These are phyloP conservation scores for Endocalyx cinctus DNA, from an alignment of 2,329 filamentous ascomycete species.

Conservation along the genomic window DNA sequence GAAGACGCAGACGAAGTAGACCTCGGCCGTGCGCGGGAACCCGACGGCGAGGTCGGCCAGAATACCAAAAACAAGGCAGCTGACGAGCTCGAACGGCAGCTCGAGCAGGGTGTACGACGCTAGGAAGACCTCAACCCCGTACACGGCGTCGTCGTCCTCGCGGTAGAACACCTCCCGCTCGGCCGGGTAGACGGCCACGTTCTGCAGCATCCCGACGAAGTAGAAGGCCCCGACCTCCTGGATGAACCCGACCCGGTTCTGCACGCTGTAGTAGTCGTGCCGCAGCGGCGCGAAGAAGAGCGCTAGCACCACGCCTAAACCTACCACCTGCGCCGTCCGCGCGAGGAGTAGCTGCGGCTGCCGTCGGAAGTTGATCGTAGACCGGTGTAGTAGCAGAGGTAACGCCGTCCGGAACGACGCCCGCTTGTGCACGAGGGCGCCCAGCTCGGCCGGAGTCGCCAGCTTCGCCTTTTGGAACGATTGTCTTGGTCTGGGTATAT, in stretches of 20 bases:
- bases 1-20: conserved; percentile 65
- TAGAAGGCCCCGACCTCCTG: conserved; percentile 69
- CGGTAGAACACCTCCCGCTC: conserved; percentile 74
- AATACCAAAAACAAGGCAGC: conserved; percentile 61
- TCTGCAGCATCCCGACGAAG: conserved; percentile 75
- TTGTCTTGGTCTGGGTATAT: conserved; percentile 31
- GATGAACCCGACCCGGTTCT: conserved; percentile 69
- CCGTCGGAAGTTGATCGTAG: conserved; percentile 63
- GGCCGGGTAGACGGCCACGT: conserved; percentile 67
- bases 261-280: conserved; percentile 64
- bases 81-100: conserved; percentile 65
- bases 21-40: conserved; percentile 54
- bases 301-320: conserved; percentile 57
- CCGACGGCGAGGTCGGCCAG: conserved; percentile 61
- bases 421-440: conserved; percentile 59
- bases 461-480: conserved; percentile 42
- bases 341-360: conserved; percentile 62
- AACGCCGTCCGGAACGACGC: conserved; percentile 59
- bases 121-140: conserved; percentile 67
- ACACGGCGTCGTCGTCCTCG: conserved; percentile 70
- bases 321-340: conserved; percentile 62
- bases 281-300: conserved; percentile 69
- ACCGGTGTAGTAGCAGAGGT: conserved; percentile 63
- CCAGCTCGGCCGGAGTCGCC: conserved; percentile 67
- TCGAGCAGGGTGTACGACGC: conserved; percentile 66